These are phyloP conservation scores for Holtermanniella nyarrowii DNA, from an alignment of 768 basidiomycete genomes.

Conservation along the genomic window DNA sequence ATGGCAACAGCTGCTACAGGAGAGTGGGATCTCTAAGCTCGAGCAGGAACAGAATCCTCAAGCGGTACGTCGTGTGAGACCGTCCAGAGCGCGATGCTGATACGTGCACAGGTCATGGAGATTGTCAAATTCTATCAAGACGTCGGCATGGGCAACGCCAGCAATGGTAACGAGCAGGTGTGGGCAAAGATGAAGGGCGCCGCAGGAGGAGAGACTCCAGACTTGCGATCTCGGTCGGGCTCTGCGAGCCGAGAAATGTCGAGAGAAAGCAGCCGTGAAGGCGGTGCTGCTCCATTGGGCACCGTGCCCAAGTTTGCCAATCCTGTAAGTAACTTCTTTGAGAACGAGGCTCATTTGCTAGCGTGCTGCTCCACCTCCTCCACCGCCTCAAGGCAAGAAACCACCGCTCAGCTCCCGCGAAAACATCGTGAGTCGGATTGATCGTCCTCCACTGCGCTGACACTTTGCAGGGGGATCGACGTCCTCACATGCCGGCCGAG, in stretches of 20 bases:
- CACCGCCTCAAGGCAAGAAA: slow-evolving; percentile 9
- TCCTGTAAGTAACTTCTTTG: slow-evolving; percentile 28
- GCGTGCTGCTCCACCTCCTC: slow-evolving; percentile 36
- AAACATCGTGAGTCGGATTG: not conserved
- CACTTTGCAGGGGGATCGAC: slow-evolving; percentile 17
- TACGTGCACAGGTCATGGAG: slow-evolving; percentile 52
- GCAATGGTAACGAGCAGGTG: slow-evolving; percentile 14
- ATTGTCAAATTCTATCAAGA: slow-evolving; percentile 99
- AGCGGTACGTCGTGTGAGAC: slow-evolving; percentile 49
- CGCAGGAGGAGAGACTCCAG: slow-evolving; percentile 37
- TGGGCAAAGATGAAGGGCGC: slow-evolving; percentile 38
- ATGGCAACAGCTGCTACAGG: slow-evolving; percentile 88
- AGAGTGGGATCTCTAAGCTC: slow-evolving; percentile 81
- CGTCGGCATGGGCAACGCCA: slow-evolving; percentile 14
- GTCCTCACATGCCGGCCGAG: slow-evolving; percentile 24
- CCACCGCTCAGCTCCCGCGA: slow-evolving; percentile 1
- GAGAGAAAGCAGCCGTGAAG: slow-evolving; percentile 26
- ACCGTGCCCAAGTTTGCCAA: slow-evolving; percentile 27
- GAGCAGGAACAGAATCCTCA: slow-evolving; percentile 98
- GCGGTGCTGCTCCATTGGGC: slow-evolving; percentile 1
- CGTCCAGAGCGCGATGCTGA: not conserved
- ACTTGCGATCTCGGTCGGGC: slow-evolving; percentile 40
- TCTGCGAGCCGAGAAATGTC: slow-evolving; percentile 24
- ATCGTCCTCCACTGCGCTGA: not conserved
- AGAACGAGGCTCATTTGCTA: slow-evolving; percentile 5